phyloP scores from a whole-genome alignment of 495 filamentous ascomycete species.

The Aspergillus funiculosus region DNA sequence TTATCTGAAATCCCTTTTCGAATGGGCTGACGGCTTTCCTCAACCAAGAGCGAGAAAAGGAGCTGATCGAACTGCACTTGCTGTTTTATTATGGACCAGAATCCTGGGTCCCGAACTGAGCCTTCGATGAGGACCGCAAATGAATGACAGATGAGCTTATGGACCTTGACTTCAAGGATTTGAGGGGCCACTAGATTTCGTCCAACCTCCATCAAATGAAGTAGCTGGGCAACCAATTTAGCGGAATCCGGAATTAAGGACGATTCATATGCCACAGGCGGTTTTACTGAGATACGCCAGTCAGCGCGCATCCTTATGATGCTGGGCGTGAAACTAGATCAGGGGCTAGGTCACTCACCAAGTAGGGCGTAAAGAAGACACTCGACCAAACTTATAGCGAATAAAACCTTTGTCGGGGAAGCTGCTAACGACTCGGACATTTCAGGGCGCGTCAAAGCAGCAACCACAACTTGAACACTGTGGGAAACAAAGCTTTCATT shows the following conservation, averaged over 20 bases:
- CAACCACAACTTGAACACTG: conserved; percentile 37
- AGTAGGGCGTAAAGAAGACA: conserved; percentile 31
- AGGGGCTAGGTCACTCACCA: conserved; percentile 13
- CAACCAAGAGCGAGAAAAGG: conserved; percentile 31
- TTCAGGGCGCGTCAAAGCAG: conserved; percentile 35
- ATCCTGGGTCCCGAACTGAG: conserved; percentile 50
- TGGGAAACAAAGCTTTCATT: conserved; percentile 38
- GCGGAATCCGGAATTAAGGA: conserved; percentile 19
- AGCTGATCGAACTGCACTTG: conserved; percentile 39
- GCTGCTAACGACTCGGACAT: conserved; percentile 22
- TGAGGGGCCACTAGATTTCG: conserved; percentile 11
- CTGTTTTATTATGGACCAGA: conserved; percentile 56
- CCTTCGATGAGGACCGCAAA: conserved; percentile 62
- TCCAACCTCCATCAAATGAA: conserved; percentile 29
- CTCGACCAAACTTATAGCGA: conserved; percentile 34
- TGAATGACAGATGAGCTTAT: conserved; percentile 44
- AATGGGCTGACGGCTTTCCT: conserved; percentile 29
- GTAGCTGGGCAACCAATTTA: conserved; percentile 26
- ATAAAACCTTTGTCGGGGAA: conserved; percentile 21
- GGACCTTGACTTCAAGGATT: conserved; percentile 14
- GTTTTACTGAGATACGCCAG: conserved; percentile 16
- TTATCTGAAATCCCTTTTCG: conserved; percentile 35
- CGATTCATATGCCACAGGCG: conserved; percentile 7
- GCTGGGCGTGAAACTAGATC: no score
- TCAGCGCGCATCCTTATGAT: no score